Evolutionary conservation across 2,329 filamentous ascomycete genomes (phyloP).

Genomic region (Grosmannia serpens): DNA sequence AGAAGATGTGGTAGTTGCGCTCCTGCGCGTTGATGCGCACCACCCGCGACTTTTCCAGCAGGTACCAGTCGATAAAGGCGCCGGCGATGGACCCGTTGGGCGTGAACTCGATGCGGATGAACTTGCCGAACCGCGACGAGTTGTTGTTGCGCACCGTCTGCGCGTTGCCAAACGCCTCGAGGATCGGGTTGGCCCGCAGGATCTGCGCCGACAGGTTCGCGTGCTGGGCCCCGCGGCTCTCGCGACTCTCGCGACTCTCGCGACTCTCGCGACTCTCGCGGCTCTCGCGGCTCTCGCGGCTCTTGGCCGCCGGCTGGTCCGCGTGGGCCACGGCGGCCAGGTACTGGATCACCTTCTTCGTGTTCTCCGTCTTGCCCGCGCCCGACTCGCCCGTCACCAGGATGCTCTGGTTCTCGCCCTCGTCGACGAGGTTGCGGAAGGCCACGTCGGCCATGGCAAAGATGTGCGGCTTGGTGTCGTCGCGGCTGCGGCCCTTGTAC

Average conservation of each 20-base stretch:
- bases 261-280: constrained; percentile 45
- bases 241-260: constrained; percentile 42
- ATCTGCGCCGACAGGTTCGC: constrained; percentile 95
- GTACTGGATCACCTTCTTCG: constrained; percentile 98
- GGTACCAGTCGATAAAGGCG: constrained; percentile 97
- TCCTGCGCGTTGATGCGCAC: constrained; percentile 80
- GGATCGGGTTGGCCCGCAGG: constrained; percentile 85
- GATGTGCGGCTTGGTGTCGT: constrained; percentile 94
- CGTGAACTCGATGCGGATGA: constrained; percentile 93
- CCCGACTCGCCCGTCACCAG: constrained; percentile 96
- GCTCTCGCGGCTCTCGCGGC: constrained; percentile 43
- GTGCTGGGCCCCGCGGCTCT: constrained; percentile 41
- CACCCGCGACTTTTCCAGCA: constrained; percentile 95
- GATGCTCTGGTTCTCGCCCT: constrained; percentile 94
- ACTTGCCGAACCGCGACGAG: constrained; percentile 96
- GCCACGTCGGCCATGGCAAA: constrained; percentile 96
- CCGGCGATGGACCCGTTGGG: constrained; percentile 81
- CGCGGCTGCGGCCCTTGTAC: constrained; percentile 84
- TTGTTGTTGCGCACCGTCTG: constrained; percentile 98
- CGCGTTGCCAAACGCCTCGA: constrained; percentile 96
- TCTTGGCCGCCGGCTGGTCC: constrained; percentile 53
- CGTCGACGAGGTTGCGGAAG: constrained; percentile 89
- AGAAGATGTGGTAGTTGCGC: constrained; percentile 95
- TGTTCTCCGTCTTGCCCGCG: constrained; percentile 97
- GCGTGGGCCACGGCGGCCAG: constrained; percentile 85